Conservation (phyloP, 306 rosid species). For the Trifolium repens region DNA sequence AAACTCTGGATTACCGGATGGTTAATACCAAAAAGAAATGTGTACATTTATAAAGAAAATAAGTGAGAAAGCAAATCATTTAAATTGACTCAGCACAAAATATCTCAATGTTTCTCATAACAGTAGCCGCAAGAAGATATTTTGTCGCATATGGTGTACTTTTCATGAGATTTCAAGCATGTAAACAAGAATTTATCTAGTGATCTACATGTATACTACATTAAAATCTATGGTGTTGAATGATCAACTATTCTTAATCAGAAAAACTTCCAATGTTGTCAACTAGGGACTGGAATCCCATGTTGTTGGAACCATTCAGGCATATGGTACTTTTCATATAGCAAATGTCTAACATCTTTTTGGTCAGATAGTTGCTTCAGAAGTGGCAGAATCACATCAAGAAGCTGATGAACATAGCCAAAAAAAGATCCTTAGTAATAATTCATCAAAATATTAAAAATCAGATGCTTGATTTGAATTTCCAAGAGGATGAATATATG, state of each 20-base stretch:
- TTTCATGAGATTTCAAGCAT: conserved; percentile 42
- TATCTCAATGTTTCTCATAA: not conserved
- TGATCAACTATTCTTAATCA: conserved; percentile 29
- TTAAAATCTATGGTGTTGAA: conserved; percentile 21
- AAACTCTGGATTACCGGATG: no score
- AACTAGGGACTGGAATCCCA: conserved; percentile 66
- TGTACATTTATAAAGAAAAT: not conserved
- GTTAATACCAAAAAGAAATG: no score
- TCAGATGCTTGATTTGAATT: conserved; percentile 26
- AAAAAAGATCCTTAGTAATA: conserved; percentile 33
- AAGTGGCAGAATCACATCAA: conserved; percentile 87
- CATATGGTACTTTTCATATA: conserved; percentile 72
- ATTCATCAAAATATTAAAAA: not conserved
- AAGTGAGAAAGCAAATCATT: not conserved
- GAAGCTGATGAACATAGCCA: conserved; percentile 61
- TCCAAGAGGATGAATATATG: not conserved
- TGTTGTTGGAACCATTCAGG: conserved; percentile 90
- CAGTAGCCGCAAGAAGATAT: not conserved
- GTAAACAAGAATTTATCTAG: conserved; percentile 37
- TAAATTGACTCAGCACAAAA: not conserved
- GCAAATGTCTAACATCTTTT: conserved; percentile 77
- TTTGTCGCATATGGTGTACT: not conserved
- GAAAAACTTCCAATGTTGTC: conserved; percentile 34
- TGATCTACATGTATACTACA: conserved; percentile 46
- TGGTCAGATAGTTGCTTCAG: conserved; percentile 67